Evolutionary conservation across 129 eudicot species (phyloP), one percentile per base, ranked within the genome.

Genomic region (Arctium minus): DNA sequence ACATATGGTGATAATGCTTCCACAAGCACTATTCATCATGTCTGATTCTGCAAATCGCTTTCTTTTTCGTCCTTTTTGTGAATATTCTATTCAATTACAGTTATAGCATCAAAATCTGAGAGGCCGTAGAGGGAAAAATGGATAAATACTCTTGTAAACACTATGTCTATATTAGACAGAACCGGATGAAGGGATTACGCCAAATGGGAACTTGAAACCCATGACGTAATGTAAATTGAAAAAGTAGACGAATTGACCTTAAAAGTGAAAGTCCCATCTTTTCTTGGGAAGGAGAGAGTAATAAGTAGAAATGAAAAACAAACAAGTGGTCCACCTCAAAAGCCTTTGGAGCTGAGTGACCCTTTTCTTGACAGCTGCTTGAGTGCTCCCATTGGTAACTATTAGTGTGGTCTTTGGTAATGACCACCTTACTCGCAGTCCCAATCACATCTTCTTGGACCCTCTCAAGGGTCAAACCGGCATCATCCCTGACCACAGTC

Each of bases 311-410:
- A 50, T 40, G 1, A 5, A 50, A 8, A 22, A 17, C 27, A 68
- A 46, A 39, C 17, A 82, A 42, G 17, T 36, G 13, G 56, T 50
- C 70, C 69, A 94, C 98, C 98, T 94, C 91, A 74, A 92, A 75
- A 92, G 97, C 44, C 78, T 86, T 87, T 88, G 90, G 73, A 94
- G 67, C 88, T 91, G 96, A 60, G 85, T 56, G 74, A 91, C 97
- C 76, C 97, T 83, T 82, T 87, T 85, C 75, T 81, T 85, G 81
- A 94, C 97, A 35, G 89, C 89, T 8, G 80, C 89, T 68, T 89
- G 91, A 82, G 96, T 92, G 89, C 90, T 89, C 76, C 94, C 98
- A 85, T 94, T 97, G 18, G 94, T 90, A 73, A 94, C 97, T 48
- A 94, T 92, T 79, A 91, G 64, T 8, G 98, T 94, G 7, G 56